Evolutionary conservation across 805 yeast species (phyloP), one percentile per base, ranked within the genome.

Genomic region (Zygosaccharomyces bisporus): DNA sequence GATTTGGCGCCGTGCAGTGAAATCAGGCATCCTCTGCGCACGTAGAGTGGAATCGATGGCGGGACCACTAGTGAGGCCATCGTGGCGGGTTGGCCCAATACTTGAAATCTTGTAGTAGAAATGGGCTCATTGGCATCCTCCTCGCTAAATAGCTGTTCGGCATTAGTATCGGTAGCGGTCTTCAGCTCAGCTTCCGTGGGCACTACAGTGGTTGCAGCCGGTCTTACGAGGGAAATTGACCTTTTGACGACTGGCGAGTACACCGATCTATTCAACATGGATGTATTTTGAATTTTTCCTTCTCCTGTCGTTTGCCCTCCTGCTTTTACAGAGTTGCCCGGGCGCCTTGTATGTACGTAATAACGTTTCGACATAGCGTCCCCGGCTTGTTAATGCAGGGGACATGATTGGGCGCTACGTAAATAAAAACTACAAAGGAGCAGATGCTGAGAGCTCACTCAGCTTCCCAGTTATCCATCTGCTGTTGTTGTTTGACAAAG

Each of bases 401-500:
- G 38, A 34, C 25, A n/a, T 37, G 32, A 37, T 24, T 37, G 32
- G 41, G 32, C 20, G n/a, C 8, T 23, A 27, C 4, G 29, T 23
- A 37, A 37, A n/a, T n/a, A n/a, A 9, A 24, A 13, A 24, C 25
- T 27, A 37, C 21, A 16, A 37, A 24, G 14, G 14, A 9, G 19
- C 17, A 9, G 9, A 14, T 23, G 10, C 38, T 18, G 10, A 29
- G 19, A 21, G 4, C 6, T 40, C 24, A 40, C 18, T 40, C 43
- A 18, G 43, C 51, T 33, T 47, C 47, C 24, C 36, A 41, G 21
- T 36, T 47, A 16, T 47, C 51, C 12, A 44, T 14, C 41, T 48
- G 51, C 54, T 76, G 79, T 60, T 75, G 66, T 47, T 81, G 80
- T 52, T 82, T 79, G 23, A 83, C 79, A 53, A 77, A 86, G 9